phyloP scores from a whole-genome alignment of 1,284 basidiomycete species.

The Pseudozyma tsukubaensis region DNA sequence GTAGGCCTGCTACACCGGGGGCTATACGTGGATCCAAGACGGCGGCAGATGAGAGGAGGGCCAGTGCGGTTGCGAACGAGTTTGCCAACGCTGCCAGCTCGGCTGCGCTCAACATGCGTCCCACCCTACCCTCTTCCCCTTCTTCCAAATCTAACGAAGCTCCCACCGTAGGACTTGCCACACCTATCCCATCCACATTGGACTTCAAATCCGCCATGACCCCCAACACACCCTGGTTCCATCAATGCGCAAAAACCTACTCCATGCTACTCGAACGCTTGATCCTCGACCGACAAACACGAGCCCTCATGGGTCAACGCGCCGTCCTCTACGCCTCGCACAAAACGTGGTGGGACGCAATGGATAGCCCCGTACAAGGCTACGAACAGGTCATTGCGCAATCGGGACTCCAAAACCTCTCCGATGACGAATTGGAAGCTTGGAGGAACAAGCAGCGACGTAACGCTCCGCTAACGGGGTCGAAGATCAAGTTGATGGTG shows the following conservation, averaged over 20 bases:
- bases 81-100: slow-evolving; percentile 35
- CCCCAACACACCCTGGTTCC: slow-evolving; percentile 66
- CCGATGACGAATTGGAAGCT: slow-evolving; percentile 63
- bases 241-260: slow-evolving; percentile 70
- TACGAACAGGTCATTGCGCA: slow-evolving; percentile 70
- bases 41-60: background rate
- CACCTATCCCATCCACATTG: slow-evolving; percentile 50
- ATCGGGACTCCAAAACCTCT: slow-evolving; percentile 49
- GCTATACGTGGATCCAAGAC: slow-evolving; percentile 1
- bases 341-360: slow-evolving; percentile 73
- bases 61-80: slow-evolving; percentile 29
- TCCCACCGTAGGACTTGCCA: slow-evolving; percentile 29
- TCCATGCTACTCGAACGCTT: slow-evolving; percentile 70
- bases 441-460: slow-evolving; percentile 55
- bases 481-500: slow-evolving; percentile 46
- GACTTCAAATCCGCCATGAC: slow-evolving; percentile 68
- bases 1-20: slow-evolving; percentile 22
- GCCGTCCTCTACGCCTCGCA: slow-evolving; percentile 70
- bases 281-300: slow-evolving; percentile 67
- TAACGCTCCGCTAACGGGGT: slow-evolving; percentile 60
- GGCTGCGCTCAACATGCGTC: slow-evolving; percentile 18
- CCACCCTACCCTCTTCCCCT: slow-evolving; percentile 6
- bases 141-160: slow-evolving; percentile 7
- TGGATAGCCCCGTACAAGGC: slow-evolving; percentile 73
- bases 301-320: slow-evolving; percentile 70